Conservation (phyloP, 2,329 filamentous ascomycete species). For the Cytospora chrysosperma region DNA sequence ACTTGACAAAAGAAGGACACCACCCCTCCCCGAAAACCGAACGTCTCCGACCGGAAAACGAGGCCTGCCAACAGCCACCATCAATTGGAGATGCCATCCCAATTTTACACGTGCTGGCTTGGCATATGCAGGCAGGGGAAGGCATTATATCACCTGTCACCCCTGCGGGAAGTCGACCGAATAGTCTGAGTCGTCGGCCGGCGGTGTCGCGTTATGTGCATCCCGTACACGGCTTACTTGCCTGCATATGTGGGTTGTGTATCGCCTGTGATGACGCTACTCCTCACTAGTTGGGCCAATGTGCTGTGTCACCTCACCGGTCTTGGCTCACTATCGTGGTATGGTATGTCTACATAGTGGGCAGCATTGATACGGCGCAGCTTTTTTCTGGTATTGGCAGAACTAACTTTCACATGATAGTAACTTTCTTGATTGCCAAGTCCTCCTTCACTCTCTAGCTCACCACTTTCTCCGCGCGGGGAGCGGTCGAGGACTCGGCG, state of each 20-base stretch:
- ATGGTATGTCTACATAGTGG: too few relatives aligned
- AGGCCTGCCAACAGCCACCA: too few relatives aligned
- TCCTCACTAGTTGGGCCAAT: neutral
- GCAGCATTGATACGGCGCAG: neutral
- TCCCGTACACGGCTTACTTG: neutral
- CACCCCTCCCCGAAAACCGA: neutral
- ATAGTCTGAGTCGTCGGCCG: neutral
- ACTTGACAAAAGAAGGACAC: neutral
- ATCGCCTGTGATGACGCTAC: neutral
- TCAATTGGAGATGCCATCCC: constrained; percentile 9
- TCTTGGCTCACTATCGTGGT: neutral
- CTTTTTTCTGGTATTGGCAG: neutral
- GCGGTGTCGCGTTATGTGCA: neutral
- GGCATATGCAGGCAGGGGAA: constrained; percentile 13
- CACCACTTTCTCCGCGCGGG: constrained; percentile 5
- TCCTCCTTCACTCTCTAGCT: constrained; percentile 16
- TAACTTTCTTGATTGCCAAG: constrained; percentile 16
- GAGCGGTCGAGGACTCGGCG: constrained; percentile 14
- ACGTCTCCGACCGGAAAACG: constrained; percentile 10
- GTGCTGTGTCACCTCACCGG: neutral
- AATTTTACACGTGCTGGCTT: constrained; percentile 5
- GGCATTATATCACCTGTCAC: constrained; percentile 1
- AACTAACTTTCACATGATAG: constrained; percentile 13
- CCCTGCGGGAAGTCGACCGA: neutral
- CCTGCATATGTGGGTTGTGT: neutral